Evolutionary conservation across 1,284 basidiomycete genomes (phyloP), one percentile per base, ranked within the genome.

Genomic region (Ustilago tritici): DNA sequence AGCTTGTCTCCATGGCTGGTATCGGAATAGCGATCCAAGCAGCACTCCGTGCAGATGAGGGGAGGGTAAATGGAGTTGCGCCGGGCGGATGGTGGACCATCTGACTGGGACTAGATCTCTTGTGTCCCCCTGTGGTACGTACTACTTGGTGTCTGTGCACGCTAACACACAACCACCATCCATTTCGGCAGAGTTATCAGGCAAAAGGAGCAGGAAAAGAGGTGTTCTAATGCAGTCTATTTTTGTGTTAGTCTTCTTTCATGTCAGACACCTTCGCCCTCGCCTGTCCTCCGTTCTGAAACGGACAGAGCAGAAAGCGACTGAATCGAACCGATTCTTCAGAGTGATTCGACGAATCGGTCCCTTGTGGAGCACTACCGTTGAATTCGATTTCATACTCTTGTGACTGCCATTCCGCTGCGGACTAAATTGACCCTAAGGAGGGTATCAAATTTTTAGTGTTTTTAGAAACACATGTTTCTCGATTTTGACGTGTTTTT

Each of bases 1-100:
- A 19, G 43, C 43, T n/a, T 46, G 43, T 46, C 43, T 46, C 43
- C 43, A 46, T 46, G 43, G 43, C 43, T 46, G 43, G 43, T 46
- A 46, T 46, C n/a, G 19, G 6, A 8, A 46, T 19, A 46, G 6
- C n/a, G 43, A 46, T 46, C 23, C 19, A 19, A 19, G 43, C 43
- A 19, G 19, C 19, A 46, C n/a, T 7, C 8, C 2, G n/a, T 7
- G n/a, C 19, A 19, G 43, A 46, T 46, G 43, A 19, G 17, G 3
- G 6, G 43, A 5, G 1, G 43, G n/a, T 17, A 46, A 4, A 19
- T 8, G 17, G 11, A 46, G 19, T 23, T 17, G n/a, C 19, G n/a
- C 3, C 17, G 12, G 2, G 11, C 40, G 6, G 15, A n/a, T 6
- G 40, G 17, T 15, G 40, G 40, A 41, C 15, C 12, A 41, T 15